phyloP scores from a whole-genome alignment of 2,329 filamentous ascomycete genomes.

The Hymenoscyphus albidus region DNA sequence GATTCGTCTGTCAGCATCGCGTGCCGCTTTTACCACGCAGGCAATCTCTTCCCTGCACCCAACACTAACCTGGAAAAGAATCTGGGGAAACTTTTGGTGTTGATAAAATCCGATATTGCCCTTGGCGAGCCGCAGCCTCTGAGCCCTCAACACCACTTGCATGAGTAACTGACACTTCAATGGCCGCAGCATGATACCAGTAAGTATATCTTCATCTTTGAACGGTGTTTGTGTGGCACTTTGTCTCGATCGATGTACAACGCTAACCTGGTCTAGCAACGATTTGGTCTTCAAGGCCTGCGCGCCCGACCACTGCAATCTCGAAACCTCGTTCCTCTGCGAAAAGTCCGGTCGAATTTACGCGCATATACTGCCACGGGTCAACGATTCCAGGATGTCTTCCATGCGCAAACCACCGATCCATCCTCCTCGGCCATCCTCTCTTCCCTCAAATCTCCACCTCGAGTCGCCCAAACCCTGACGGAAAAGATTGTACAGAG shows the following conservation, averaged over 20 bases:
- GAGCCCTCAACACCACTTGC: not conserved
- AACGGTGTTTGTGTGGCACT: not conserved
- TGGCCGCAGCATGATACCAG: constrained; percentile 30
- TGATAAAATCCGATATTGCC: not conserved
- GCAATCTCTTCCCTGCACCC: not conserved
- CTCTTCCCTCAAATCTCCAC: constrained; percentile 43
- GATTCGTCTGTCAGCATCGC: not conserved
- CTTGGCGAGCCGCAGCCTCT: not conserved
- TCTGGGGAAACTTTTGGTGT: not conserved
- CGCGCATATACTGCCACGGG: constrained; percentile 31
- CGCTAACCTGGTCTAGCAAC: constrained; percentile 18
- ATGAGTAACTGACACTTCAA: constrained; percentile 17
- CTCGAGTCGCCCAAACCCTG: constrained; percentile 63
- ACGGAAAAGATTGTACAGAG: constrained; percentile 91
- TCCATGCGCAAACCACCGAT: constrained; percentile 61
- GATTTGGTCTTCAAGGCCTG: constrained; percentile 31
- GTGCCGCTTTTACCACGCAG: not conserved
- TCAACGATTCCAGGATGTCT: constrained; percentile 47
- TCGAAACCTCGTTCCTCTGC: constrained; percentile 25
- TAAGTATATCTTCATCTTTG: constrained; percentile 13
- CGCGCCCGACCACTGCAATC: constrained; percentile 27
- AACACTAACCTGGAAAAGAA: not conserved
- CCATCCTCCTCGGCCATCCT: constrained; percentile 49
- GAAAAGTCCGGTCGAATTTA: constrained; percentile 21
- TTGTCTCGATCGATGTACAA: not conserved